These are phyloP conservation scores for Friedmanniomyces endolithicus DNA, from an alignment of 495 filamentous ascomycete genomes.

Conservation along the genomic window DNA sequence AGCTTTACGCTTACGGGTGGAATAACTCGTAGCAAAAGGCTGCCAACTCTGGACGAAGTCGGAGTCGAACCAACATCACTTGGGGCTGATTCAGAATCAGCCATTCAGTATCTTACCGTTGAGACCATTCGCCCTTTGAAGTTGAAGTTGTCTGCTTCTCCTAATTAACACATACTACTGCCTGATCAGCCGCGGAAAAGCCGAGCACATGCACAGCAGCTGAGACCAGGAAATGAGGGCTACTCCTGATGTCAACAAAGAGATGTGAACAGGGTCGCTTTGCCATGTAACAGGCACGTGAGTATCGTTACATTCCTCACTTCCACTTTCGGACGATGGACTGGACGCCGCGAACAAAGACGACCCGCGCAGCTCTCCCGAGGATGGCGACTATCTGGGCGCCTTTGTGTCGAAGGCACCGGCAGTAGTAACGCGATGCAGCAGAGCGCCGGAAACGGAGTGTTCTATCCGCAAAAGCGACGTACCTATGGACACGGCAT, in stretches of 20 bases:
- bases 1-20: background rate
- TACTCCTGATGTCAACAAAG: too few relatives aligned
- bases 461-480: too few relatives aligned
- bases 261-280: too few relatives aligned
- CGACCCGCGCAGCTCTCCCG: background rate
- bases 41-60: background rate
- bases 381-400: too few relatives aligned
- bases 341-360: background rate
- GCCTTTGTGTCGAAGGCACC: too few relatives aligned
- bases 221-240: too few relatives aligned
- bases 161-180: background rate
- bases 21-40: background rate
- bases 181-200: background rate
- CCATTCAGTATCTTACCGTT: background rate
- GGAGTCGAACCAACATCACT: background rate
- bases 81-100: too few relatives aligned
- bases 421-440: too few relatives aligned
- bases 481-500: too few relatives aligned
- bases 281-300: background rate
- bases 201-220: background rate
- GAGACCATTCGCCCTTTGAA: background rate
- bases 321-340: background rate
- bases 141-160: background rate
- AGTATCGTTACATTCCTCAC: background rate
- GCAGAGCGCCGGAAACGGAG: too few relatives aligned